phyloP scores from a whole-genome alignment of 2,329 filamentous ascomycete species.

The Colletotrichum neosansevieriae region DNA sequence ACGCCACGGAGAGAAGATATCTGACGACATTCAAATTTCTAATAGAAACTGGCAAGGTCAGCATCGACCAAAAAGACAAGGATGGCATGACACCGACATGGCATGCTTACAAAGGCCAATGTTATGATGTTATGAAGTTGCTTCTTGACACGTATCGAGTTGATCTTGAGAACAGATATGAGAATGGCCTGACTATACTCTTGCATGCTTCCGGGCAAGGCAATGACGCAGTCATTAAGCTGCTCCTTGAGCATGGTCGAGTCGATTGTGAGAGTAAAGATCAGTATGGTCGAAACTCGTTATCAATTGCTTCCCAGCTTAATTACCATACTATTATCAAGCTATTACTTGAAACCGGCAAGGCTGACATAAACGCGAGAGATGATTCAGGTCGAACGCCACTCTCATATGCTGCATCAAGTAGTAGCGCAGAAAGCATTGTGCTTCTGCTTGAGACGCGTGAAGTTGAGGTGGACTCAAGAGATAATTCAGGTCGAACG shows the following conservation, averaged over 20 bases:
- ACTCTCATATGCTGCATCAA: too few species aligned
- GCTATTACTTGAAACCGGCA: too few species aligned
- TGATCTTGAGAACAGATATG: too few species aligned
- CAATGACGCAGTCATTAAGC: too few species aligned
- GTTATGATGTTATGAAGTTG: accelerated
- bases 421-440: too few species aligned
- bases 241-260: too few species aligned
- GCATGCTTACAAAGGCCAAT: accelerated
- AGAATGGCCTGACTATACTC: not conserved
- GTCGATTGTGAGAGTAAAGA: too few species aligned
- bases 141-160: not conserved
- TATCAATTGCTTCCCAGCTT: too few species aligned
- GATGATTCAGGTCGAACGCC: not conserved
- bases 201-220: not conserved
- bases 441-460: not conserved
- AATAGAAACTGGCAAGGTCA: accelerated
- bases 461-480: not conserved
- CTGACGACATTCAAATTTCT: not conserved
- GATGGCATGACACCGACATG: not conserved
- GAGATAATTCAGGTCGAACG: not conserved
- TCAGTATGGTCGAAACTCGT: too few species aligned
- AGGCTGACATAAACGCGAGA: not conserved
- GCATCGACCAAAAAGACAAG: not conserved
- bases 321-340: too few species aligned
- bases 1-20: accelerated